Percentiles rank a stretch among this genome's conserved stretches.
These are phyloP conservation scores for Agaricus blazei DNA, from an alignment of 768 basidiomycete genomes.

Conservation along the genomic window DNA sequence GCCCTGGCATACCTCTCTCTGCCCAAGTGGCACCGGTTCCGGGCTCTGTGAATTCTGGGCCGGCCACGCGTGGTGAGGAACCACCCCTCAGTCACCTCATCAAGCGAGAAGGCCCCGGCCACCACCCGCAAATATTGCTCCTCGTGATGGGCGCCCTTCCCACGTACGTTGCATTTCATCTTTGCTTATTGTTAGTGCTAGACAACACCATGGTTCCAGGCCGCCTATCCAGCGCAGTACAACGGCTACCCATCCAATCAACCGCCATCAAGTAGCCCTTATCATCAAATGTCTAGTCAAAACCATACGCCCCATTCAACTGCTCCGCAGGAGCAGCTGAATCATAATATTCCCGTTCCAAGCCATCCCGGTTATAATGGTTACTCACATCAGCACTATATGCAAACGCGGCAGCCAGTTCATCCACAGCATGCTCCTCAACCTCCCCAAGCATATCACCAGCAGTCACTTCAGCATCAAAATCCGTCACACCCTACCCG, in stretches of 20 bases:
- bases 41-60: conserved; percentile 28
- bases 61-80: conserved; percentile 31
- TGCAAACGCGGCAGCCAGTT: conserved; percentile 7
- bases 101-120: conserved; percentile 41
- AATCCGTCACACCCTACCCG: conserved; percentile 16
- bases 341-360: conserved; percentile 7
- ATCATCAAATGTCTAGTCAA: conserved; percentile 23
- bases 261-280: conserved; percentile 25
- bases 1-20: conserved; percentile 41
- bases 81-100: conserved; percentile 27
- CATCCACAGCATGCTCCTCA: conserved; percentile 10
- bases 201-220: neutral
- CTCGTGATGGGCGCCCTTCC: conserved; percentile 44
- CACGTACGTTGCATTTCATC: conserved; percentile 37
- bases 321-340: conserved; percentile 8
- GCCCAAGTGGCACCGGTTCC: conserved; percentile 36
- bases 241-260: conserved; percentile 33
- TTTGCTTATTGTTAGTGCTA: neutral
- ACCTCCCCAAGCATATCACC: conserved; percentile 15
- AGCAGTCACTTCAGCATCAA: conserved; percentile 19
- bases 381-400: conserved; percentile 7
- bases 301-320: conserved; percentile 7
- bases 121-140: conserved; percentile 27
- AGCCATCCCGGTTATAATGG: conserved; percentile 6
- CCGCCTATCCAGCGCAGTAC: conserved; percentile 33